phyloP scores from a whole-genome alignment of 192 early-diverging fungal genomes.

The Backusella australiensis region DNA sequence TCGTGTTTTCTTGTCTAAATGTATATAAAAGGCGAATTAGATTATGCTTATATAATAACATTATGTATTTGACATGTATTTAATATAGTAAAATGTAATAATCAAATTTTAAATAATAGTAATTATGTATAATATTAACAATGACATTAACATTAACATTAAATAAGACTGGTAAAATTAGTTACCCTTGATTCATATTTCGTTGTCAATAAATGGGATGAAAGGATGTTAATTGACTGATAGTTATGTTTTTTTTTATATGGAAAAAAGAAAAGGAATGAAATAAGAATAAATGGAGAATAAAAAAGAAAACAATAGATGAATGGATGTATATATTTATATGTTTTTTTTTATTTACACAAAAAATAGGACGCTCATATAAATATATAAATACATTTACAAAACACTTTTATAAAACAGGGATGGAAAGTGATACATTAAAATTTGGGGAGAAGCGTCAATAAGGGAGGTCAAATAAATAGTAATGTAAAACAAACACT shows the following conservation, averaged over 20 bases:
- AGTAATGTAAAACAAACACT: not conserved
- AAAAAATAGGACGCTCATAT: not conserved
- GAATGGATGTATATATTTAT: not conserved
- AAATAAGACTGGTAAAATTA: not conserved
- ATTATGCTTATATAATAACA: not conserved
- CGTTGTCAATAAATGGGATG: not conserved
- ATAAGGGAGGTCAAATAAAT: not conserved
- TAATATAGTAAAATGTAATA: not conserved
- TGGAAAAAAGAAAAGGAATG: not conserved
- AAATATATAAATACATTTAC: slow-evolving; percentile 8
- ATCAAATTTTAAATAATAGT: not conserved
- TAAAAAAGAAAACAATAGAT: not conserved
- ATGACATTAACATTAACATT: not conserved
- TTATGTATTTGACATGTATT: not conserved
- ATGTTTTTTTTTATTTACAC: not conserved
- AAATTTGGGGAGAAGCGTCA: slow-evolving; percentile 4
- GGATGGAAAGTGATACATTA: slow-evolving; percentile 6
- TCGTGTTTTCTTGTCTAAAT: not conserved
- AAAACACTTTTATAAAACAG: slow-evolving; percentile 3
- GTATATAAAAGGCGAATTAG: not conserved
- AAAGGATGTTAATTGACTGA: not conserved
- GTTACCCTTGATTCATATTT: slow-evolving; percentile 1
- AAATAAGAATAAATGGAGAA: not conserved
- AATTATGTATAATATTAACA: not conserved
- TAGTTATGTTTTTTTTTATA: not conserved